A percentile compares a stretch with the other conserved stretches of the same genome.
These are phyloP conservation scores for Neonectria magnoliae DNA, from an alignment of 2,329 filamentous ascomycete species.

Conservation along the genomic window DNA sequence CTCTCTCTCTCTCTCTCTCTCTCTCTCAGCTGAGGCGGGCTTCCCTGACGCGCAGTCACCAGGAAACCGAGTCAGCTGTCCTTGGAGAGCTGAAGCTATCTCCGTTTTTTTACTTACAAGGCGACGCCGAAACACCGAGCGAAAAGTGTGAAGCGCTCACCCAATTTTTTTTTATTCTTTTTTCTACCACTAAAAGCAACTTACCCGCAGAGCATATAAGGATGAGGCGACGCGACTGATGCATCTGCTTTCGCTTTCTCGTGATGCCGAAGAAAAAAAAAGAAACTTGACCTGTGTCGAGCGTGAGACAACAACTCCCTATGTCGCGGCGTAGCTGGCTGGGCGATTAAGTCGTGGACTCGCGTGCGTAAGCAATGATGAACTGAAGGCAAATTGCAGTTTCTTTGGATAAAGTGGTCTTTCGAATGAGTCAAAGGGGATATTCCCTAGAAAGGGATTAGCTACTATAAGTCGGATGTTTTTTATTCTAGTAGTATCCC, in stretches of 20 bases:
- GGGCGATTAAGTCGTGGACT: neutral
- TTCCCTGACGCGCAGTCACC: neutral
- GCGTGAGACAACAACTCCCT: neutral
- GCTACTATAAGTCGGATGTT: neutral
- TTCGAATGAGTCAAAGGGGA: neutral
- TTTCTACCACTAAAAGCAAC: constrained; percentile 12
- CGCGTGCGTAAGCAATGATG: too few species aligned
- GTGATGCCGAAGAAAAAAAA: neutral
- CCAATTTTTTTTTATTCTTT: neutral
- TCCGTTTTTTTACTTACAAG: neutral
- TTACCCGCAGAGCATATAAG: constrained; percentile 21
- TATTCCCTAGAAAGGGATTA: neutral
- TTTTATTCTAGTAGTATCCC: neutral
- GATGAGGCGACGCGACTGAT: constrained; percentile 3
- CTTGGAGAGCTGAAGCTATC: neutral
- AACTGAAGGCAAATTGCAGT: neutral
- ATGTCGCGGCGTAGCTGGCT: neutral
- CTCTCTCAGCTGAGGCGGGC: neutral
- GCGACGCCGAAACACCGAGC: neutral
- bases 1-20: neutral
- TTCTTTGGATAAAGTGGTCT: neutral
- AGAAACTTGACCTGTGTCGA: neutral
- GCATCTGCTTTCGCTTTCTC: neutral
- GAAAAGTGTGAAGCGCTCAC: constrained; percentile 3
- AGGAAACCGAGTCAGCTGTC: neutral